These are phyloP conservation scores for Dictyostelium citrinum DNA, from an alignment of 78 protist species.

Conservation along the genomic window DNA sequence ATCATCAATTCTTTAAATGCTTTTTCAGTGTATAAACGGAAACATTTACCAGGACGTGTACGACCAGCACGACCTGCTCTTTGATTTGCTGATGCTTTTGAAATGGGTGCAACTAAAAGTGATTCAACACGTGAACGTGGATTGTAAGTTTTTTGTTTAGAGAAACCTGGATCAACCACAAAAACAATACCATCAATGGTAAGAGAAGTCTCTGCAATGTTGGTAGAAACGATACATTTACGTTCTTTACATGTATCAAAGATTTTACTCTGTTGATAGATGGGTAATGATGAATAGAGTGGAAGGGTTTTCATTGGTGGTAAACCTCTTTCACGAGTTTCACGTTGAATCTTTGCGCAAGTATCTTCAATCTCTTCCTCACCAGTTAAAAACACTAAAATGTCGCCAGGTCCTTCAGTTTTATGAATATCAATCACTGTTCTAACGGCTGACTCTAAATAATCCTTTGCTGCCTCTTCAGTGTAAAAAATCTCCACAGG, in stretches of 20 bases:
- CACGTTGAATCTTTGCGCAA: conserved; percentile 31
- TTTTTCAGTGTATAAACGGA: conserved; percentile 94
- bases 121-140: conserved; percentile 99
- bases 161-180: conserved; percentile 99
- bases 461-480: conserved; percentile 95
- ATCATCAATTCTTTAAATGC: conserved; percentile 88
- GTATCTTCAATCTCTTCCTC: conserved; percentile 94
- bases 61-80: conserved; percentile 99
- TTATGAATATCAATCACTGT: conserved; percentile 94
- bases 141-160: conserved; percentile 99
- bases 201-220: conserved; percentile 99
- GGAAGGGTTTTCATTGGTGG: conserved; percentile 82
- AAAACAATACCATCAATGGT: conserved; percentile 99
- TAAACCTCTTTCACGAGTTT: neutral
- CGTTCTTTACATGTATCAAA: conserved; percentile 87
- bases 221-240: conserved; percentile 97
- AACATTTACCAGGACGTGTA: conserved; percentile 98
- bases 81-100: conserved; percentile 98
- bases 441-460: conserved; percentile 96
- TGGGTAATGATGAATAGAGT: conserved; percentile 98
- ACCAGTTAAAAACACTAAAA: conserved; percentile 98
- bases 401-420: conserved; percentile 96
- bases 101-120: conserved; percentile 97
- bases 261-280: conserved; percentile 93
- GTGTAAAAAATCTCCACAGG: conserved; percentile 98